Evolutionary conservation across 2,329 filamentous ascomycete genomes (phyloP).

Genomic region (Pestalotiopsis sp.): DNA sequence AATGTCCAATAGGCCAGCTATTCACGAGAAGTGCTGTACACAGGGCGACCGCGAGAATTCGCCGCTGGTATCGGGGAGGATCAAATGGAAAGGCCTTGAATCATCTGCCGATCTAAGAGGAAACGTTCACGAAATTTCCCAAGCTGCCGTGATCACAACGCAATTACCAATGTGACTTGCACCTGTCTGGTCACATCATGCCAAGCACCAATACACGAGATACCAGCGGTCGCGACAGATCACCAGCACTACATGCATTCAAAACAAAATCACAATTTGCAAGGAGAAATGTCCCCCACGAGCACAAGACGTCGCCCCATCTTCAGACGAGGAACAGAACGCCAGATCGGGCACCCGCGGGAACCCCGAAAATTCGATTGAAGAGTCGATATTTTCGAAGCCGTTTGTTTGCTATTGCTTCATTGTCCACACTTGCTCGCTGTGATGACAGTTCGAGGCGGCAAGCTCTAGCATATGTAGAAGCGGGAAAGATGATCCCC

Average conservation of each 20-base stretch:
- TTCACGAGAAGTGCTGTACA: too few relatives aligned
- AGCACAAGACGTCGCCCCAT: slow-evolving; percentile 27
- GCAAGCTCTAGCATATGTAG: slow-evolving; percentile 69
- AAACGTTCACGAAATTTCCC: too few relatives aligned
- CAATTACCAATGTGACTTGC: too few relatives aligned
- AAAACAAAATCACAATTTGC: not conserved
- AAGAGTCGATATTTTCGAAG: slow-evolving; percentile 5
- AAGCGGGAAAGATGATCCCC: slow-evolving; percentile 44
- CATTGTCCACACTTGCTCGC: slow-evolving; percentile 71
- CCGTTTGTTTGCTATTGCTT: slow-evolving; percentile 59
- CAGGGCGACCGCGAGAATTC: too few relatives aligned
- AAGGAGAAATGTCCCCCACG: slow-evolving; percentile 23
- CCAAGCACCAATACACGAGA: too few relatives aligned
- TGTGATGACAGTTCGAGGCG: slow-evolving; percentile 53
- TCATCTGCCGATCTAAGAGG: too few relatives aligned
- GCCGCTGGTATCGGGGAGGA: too few relatives aligned
- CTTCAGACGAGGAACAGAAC: slow-evolving; percentile 21
- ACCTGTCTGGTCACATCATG: too few relatives aligned
- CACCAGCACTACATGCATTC: not conserved
- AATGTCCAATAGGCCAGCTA: too few relatives aligned
- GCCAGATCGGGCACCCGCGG: slow-evolving; percentile 7
- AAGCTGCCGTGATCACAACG: too few relatives aligned
- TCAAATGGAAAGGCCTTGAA: too few relatives aligned
- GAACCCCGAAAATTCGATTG: slow-evolving; percentile 1
- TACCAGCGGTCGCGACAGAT: too few relatives aligned